These are phyloP conservation scores for Prunus mira DNA, from an alignment of 306 rosid genomes.

Conservation along the genomic window DNA sequence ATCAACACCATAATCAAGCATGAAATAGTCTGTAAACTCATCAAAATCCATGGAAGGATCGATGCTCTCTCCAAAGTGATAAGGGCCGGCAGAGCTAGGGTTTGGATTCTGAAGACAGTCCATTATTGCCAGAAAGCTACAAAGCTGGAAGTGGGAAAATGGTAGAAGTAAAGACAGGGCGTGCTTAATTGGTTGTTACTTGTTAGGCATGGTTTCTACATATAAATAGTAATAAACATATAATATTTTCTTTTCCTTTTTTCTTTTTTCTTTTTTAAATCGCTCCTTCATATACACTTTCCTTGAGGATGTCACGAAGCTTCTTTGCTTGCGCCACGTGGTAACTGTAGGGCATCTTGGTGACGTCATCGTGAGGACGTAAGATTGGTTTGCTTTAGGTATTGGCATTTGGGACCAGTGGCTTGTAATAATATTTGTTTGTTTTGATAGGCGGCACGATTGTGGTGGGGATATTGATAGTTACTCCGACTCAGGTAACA, in stretches of 20 bases:
- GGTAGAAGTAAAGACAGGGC: background rate
- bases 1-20: constrained; percentile 24
- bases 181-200: background rate
- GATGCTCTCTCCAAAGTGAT: constrained; percentile 4
- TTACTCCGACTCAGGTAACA: no score
- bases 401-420: background rate
- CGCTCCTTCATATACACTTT: constrained; percentile 41
- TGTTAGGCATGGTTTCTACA: background rate
- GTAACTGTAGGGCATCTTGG: background rate
- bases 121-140: constrained; percentile 22
- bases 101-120: constrained; percentile 36
- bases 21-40: constrained; percentile 39
- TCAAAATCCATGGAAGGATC: constrained; percentile 28
- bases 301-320: constrained; percentile 37
- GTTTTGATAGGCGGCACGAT: background rate
- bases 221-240: constrained; percentile 1
- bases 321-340: constrained; percentile 32
- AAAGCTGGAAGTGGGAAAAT: background rate
- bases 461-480: background rate
- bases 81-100: constrained; percentile 16
- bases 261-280: background rate
- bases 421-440: background rate
- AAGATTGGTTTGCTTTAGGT: background rate
- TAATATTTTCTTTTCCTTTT: background rate
- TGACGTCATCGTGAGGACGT: constrained; percentile 37